Conservation (phyloP, 768 basidiomycete species). For the Kondoa malvinella region DNA sequence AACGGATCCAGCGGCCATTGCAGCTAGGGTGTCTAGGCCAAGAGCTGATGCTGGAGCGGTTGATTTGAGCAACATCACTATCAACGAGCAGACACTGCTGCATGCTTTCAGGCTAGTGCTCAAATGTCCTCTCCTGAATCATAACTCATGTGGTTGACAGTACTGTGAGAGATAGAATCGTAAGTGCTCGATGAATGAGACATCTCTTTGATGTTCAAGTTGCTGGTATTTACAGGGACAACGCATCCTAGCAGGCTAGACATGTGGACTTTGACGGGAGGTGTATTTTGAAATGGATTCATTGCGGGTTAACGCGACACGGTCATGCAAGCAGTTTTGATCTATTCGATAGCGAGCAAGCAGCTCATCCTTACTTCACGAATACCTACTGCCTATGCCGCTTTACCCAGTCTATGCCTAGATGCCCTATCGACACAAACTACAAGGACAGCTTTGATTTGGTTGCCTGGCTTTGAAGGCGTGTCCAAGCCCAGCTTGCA, state of each 20-base stretch:
- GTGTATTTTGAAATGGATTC: too few species aligned
- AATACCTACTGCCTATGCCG: background rate
- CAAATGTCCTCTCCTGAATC: background rate
- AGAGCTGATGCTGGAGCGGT: conserved; percentile 46
- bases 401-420: background rate
- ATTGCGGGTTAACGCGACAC: too few species aligned
- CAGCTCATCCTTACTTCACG: conserved; percentile 1
- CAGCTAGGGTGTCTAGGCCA: conserved; percentile 78
- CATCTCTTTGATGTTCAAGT: background rate
- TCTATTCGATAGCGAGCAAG: background rate
- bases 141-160: background rate
- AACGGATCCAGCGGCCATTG: conserved; percentile 89
- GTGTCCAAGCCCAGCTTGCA: background rate
- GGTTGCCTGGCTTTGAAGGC: background rate
- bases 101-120: conserved; percentile 1
- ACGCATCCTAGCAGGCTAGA: background rate
- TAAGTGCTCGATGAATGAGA: background rate
- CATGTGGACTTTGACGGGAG: too few species aligned
- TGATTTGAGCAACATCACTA: conserved; percentile 72
- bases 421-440: background rate
- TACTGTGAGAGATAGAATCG: conserved; percentile 1
- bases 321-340: conserved; percentile 1
- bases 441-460: background rate
- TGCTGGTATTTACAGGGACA: background rate
- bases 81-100: conserved; percentile 51